Conservation (phyloP, 192 early-diverging fungal species). For the Geosiphon pyriformis region DNA sequence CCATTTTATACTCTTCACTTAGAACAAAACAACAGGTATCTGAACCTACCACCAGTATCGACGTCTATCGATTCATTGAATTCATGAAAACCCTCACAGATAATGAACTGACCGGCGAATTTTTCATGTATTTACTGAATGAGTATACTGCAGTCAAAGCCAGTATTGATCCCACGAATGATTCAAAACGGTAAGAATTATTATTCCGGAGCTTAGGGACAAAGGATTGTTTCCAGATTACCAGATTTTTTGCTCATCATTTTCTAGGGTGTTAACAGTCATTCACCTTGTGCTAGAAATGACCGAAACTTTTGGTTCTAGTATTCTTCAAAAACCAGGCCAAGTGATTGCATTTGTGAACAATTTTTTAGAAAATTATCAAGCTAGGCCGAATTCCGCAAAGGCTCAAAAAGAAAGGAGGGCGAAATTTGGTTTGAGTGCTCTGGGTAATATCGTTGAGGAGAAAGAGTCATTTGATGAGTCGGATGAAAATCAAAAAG, state of each 20-base stretch:
- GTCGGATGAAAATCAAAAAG: slow-evolving; percentile 35
- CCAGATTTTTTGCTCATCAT: neutral
- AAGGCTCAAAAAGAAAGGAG: neutral
- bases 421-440: neutral
- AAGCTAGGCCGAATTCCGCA: neutral
- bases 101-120: slow-evolving; percentile 55
- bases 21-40: slow-evolving; percentile 1
- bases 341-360: slow-evolving; percentile 72
- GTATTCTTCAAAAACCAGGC: slow-evolving; percentile 63
- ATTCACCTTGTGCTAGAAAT: slow-evolving; percentile 58
- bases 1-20: slow-evolving; percentile 14
- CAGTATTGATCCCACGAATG: slow-evolving; percentile 19
- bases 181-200: slow-evolving; percentile 47
- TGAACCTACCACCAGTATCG: slow-evolving; percentile 41
- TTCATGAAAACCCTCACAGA: slow-evolving; percentile 50
- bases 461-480: slow-evolving; percentile 27
- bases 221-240: neutral
- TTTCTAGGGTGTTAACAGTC: slow-evolving; percentile 49
- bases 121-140: slow-evolving; percentile 73
- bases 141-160: slow-evolving; percentile 56
- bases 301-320: slow-evolving; percentile 67
- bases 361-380: slow-evolving; percentile 51
- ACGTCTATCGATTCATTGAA: slow-evolving; percentile 58
- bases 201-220: neutral
- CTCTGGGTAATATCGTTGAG: slow-evolving; percentile 29